Percentiles rank a stretch among this genome's conserved stretches.
Evolutionary conservation across 208 protist genomes (phyloP).

Genomic region (Leishmania tarentolae): DNA sequence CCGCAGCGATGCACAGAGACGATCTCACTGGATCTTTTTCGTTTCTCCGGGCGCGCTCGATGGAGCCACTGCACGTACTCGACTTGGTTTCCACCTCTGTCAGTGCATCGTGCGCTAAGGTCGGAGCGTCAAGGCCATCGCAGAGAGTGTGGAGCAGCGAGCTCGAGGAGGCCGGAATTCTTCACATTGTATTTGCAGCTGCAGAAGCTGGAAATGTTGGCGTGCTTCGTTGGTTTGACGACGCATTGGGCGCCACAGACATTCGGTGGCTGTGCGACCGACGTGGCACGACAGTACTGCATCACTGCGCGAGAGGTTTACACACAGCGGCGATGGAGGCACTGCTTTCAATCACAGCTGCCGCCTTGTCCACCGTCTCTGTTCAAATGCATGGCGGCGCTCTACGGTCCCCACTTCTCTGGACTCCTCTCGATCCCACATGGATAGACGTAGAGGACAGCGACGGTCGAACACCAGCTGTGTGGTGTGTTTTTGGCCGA

Average conservation of each 20-base stretch:
- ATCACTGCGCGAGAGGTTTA: conserved; percentile 56
- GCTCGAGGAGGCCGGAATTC: conserved; percentile 21
- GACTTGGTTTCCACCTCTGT: background rate
- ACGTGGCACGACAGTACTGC: conserved; percentile 46
- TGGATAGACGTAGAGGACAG: conserved; percentile 52
- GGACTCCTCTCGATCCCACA: conserved; percentile 13
- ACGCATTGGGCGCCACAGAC: conserved; percentile 17
- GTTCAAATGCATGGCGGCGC: background rate
- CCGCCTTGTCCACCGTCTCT: background rate
- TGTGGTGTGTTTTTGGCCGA: conserved; percentile 52
- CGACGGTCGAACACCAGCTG: conserved; percentile 41
- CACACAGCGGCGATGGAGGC: conserved; percentile 22
- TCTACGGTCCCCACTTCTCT: background rate
- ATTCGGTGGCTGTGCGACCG: conserved; percentile 31
- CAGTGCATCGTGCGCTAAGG: background rate
- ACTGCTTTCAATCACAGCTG: conserved; percentile 25
- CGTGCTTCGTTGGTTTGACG: conserved; percentile 43
- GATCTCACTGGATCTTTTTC: conserved; percentile 31
- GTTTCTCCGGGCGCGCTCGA: conserved; percentile 32
- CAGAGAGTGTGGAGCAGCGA: background rate
- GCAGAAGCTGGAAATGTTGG: conserved; percentile 43
- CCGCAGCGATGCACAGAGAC: conserved; percentile 26
- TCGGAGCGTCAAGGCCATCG: background rate
- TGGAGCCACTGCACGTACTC: conserved; percentile 13
- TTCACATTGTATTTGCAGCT: conserved; percentile 36